phyloP scores from a whole-genome alignment of 2,329 filamentous ascomycete genomes.

The Colletotrichum costaricense region DNA sequence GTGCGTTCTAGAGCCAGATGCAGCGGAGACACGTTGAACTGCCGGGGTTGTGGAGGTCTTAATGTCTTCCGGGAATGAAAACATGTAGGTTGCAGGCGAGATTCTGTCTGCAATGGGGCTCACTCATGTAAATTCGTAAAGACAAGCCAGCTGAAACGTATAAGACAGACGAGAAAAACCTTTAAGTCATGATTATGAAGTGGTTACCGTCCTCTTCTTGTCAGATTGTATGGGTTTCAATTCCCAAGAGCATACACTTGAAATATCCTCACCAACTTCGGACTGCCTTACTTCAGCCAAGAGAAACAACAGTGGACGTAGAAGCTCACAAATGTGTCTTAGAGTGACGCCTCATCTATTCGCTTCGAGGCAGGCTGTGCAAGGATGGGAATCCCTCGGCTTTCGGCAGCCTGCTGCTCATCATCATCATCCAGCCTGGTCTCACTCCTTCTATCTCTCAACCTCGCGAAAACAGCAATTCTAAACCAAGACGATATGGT shows the following conservation, averaged over 20 bases:
- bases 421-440: background rate
- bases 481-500: background rate
- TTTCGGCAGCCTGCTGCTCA: background rate
- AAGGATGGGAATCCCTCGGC: background rate
- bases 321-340: background rate
- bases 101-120: background rate
- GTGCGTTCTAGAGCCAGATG: no score
- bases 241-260: background rate
- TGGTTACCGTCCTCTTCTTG: rapidly evolving
- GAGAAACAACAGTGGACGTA: background rate
- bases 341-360: background rate
- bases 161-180: background rate
- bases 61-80: background rate
- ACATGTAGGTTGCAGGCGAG: no score
- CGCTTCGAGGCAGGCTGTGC: background rate
- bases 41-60: no score
- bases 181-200: background rate
- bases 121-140: background rate
- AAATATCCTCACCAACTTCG: background rate
- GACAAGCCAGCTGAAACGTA: background rate
- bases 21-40: background rate
- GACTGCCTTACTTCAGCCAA: background rate
- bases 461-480: background rate
- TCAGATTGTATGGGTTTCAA: background rate
- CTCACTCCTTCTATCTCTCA: background rate